Evolutionary conservation across 495 filamentous ascomycete genomes (phyloP).

Genomic region (Neurospora sp.): DNA sequence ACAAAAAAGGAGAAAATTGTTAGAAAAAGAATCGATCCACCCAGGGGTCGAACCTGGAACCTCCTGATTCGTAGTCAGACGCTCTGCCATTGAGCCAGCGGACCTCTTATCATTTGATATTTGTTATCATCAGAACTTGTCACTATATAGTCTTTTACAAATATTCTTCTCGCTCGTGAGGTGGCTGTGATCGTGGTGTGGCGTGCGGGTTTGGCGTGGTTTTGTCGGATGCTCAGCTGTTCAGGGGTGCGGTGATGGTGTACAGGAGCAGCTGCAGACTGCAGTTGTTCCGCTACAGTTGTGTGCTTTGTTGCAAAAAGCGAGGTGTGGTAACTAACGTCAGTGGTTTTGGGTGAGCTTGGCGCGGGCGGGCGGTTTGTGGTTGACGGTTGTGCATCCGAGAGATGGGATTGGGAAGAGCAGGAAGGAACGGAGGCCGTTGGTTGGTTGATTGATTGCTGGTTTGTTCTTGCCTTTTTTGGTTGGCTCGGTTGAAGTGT

Average conservation of each 20-base stretch:
- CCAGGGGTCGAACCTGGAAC: background rate
- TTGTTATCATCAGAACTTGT: too few relatives aligned
- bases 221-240: too few relatives aligned
- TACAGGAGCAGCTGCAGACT: too few relatives aligned
- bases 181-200: background rate
- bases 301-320: background rate
- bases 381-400: background rate
- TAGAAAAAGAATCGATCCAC: background rate
- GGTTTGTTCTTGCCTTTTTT: background rate
- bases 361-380: background rate
- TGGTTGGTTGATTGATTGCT: background rate
- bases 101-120: background rate
- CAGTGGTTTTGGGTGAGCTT: background rate
- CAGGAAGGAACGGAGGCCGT: background rate
- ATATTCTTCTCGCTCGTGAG: background rate
- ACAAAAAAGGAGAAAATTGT: background rate
- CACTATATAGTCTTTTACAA: background rate
- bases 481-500: background rate
- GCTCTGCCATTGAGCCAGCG: background rate
- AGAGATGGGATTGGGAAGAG: background rate
- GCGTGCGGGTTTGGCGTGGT: too few relatives aligned
- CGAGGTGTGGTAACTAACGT: background rate
- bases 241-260: too few relatives aligned
- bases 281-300: too few relatives aligned
- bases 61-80: background rate